These are phyloP conservation scores for Shiraia sp. DNA, from an alignment of 2,329 filamentous ascomycete genomes.

Conservation along the genomic window DNA sequence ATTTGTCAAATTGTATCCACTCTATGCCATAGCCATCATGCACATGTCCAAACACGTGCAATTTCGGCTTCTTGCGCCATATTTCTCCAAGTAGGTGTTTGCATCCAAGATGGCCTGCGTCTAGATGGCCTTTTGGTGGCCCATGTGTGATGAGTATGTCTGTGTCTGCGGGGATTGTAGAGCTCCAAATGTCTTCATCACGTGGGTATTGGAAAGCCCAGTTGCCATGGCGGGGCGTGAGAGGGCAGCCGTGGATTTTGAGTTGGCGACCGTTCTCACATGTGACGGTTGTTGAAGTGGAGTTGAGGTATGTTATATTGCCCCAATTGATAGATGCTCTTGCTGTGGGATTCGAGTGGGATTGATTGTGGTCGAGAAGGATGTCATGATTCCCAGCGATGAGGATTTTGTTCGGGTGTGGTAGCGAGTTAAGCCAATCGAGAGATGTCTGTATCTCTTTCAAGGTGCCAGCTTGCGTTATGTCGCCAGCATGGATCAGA, in stretches of 20 bases:
- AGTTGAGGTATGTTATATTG: conserved; percentile 72
- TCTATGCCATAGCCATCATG: too few relatives aligned
- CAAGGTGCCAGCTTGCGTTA: conserved; percentile 71
- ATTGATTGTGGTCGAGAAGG: conserved; percentile 10
- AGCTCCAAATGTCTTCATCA: conserved; percentile 64
- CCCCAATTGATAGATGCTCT: conserved; percentile 65
- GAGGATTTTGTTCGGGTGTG: conserved; percentile 76
- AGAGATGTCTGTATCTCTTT: conserved; percentile 74
- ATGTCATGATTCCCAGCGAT: conserved; percentile 83
- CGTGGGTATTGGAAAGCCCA: conserved; percentile 77
- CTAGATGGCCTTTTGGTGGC: conserved; percentile 72
- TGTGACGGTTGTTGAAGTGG: conserved; percentile 60
- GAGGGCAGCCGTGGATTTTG: conserved; percentile 75
- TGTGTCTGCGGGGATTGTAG: conserved; percentile 66
- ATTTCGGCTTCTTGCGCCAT: conserved; percentile 68
- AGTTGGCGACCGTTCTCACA: conserved; percentile 53
- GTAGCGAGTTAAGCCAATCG: conserved; percentile 74
- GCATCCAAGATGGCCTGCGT: conserved; percentile 65
- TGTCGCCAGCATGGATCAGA: conserved; percentile 84
- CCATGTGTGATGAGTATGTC: conserved; percentile 80
- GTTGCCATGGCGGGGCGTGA: conserved; percentile 72
- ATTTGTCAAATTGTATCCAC: conserved; percentile 4
- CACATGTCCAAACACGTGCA: conserved; percentile 85
- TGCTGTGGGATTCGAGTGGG: conserved; percentile 38
- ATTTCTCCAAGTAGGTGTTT: conserved; percentile 68